These are phyloP conservation scores for Verbena officinalis DNA, from an alignment of 257 asterid genomes.

Conservation along the genomic window DNA sequence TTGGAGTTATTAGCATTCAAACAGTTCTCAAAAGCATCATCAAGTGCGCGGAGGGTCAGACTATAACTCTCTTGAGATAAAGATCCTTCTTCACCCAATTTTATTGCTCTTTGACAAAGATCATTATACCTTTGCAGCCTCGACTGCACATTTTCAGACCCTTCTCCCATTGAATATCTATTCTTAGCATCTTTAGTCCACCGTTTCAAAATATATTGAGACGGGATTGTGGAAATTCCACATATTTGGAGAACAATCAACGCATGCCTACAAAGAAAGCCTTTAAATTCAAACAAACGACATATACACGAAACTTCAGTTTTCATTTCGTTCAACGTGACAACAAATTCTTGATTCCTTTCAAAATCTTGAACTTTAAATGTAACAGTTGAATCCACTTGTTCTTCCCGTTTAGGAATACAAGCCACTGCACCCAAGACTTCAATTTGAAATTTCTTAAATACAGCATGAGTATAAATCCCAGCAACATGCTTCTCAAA, in stretches of 20 bases:
- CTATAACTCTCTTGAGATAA: conserved; percentile 80
- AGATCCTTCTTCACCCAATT: conserved; percentile 91
- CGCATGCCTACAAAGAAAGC: conserved; percentile 89
- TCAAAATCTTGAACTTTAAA: conserved; percentile 84
- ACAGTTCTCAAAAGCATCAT: conserved; percentile 82
- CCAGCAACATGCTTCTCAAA: conserved; percentile 90
- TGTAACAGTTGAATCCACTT: conserved; percentile 50
- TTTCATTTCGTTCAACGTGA: conserved; percentile 64
- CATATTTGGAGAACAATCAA: conserved; percentile 87
- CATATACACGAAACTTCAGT: conserved; percentile 87
- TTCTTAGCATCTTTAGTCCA: conserved; percentile 90
- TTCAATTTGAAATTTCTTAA: conserved; percentile 83
- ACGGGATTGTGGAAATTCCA: conserved; percentile 76
- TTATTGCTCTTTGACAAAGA: conserved; percentile 74
- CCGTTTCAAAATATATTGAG: conserved; percentile 80
- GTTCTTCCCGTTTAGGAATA: conserved; percentile 71
- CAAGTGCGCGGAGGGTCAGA: conserved; percentile 66
- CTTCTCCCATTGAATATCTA: conserved; percentile 57
- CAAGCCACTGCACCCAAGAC: conserved; percentile 97
- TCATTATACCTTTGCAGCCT: conserved; percentile 84
- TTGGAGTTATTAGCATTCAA: conserved; percentile 63
- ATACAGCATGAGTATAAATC: conserved; percentile 71
- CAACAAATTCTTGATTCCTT: conserved; percentile 69
- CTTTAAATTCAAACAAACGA: conserved; percentile 81
- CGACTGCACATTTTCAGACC: conserved; percentile 68